phyloP scores from a whole-genome alignment of 148 eudicot genomes.

The Talinum fruticosum region DNA sequence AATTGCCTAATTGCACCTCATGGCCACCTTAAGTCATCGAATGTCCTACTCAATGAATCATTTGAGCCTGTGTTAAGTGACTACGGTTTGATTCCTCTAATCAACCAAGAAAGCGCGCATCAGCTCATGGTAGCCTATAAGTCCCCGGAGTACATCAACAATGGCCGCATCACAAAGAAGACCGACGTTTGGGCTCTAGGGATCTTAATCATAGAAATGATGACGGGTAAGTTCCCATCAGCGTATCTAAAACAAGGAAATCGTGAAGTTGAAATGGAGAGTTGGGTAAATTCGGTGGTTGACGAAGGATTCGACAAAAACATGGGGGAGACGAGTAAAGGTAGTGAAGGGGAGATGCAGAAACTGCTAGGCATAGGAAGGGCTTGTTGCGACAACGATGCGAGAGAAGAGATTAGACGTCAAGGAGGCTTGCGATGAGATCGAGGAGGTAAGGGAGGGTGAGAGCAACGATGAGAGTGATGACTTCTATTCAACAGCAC shows the following conservation, averaged over 20 bases:
- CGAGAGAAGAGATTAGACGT: background rate
- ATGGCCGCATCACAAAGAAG: no score
- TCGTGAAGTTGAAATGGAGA: conserved; percentile 29
- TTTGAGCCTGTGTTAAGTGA: conserved; percentile 59
- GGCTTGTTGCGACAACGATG: background rate
- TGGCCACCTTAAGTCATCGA: conserved; percentile 92
- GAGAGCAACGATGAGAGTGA: background rate
- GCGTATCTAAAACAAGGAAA: conserved; percentile 45
- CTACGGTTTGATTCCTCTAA: conserved; percentile 63
- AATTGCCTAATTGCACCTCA: no score
- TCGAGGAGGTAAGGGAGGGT: background rate
- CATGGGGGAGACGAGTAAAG: no score
- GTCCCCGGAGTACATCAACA: no score
- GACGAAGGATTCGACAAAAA: no score
- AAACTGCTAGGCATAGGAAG: no score
- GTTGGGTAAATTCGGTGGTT: conserved; percentile 49
- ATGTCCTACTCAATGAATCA: conserved; percentile 48
- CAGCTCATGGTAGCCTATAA: conserved; percentile 53
- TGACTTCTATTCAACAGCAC: no score
- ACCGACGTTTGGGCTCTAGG: no score
- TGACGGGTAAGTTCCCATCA: conserved; percentile 66
- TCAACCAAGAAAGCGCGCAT: conserved; percentile 68
- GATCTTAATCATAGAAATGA: conserved; percentile 56
- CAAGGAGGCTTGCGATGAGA: background rate
- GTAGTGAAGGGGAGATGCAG: no score